Evolutionary conservation across 2,329 filamentous ascomycete genomes (phyloP), one percentile per base, ranked within the genome.

Genomic region (Furcasterigmium furcatum): DNA sequence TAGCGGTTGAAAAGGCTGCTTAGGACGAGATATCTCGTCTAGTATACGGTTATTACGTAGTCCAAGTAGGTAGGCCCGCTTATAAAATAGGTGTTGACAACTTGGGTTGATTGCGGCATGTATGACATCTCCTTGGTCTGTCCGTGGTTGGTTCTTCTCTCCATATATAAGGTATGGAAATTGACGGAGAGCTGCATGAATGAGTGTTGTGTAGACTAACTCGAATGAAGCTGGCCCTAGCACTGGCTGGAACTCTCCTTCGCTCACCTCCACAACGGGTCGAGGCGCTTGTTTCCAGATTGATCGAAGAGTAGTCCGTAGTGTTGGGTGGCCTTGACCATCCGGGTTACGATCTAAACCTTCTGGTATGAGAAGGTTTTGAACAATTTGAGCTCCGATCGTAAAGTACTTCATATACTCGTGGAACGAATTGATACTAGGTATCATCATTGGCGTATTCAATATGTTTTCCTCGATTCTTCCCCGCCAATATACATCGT

Each of bases 111-210:
- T 10, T 19, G 35, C 14, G 16, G 35, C 18, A n/a, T 27, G 16
- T 19, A 45, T 41, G 13, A 36, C 14, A n/a, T 14, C 13, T 24
- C 21, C 42, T 40, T 48, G 38, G 20, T 43, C 44, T 34, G 38
- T 50, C 29, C 45, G 36, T 16, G 38, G 44, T 41, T 21, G 40
- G 39, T 21, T 44, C 14, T 19, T 36, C 16, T 44, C 43, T 19
- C 21, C 19, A 22, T 42, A 38, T n/a, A 39, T 45, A 3, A 52
- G 41, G 38, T 48, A 47, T 24, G 43, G 49, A 43, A 51, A 50
- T 29, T 51, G 41, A 19, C 46, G 41, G 32, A 53, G 45, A 24
- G 45, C 46, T 20, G 45, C 40, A 27, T 47, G 46, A 18, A 53
- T 19, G 9, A 53, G 16, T 20, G 48, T 43, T 24, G 34, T 43